Base-by-base conservation (phyloP, 2,329 filamentous ascomycete species). In the Epichloe coenophiala region DNA sequence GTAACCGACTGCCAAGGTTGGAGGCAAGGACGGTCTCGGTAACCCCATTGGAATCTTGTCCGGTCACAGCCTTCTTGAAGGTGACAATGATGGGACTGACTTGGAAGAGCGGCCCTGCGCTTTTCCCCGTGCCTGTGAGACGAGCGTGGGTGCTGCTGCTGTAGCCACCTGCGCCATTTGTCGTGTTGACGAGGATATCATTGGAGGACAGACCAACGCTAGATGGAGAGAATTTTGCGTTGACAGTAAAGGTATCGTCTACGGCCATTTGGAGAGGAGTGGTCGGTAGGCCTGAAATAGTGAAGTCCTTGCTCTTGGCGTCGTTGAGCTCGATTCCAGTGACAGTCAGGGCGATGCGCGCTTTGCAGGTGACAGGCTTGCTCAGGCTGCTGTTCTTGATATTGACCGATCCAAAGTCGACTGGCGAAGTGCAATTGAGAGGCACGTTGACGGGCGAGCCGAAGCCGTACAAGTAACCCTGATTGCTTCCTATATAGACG, bases 391-490 rank as follows among this genome's bases (percentile, higher is more conserved):
- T 56, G 13, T 60, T 63, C 13, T 67, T 66, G 37, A 77, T 61
- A 36, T 73, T 65, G 1, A 68, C 63, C 1, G 60, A 67, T 2
- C 73, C 73, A 55, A 80, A 78, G 21, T 70, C 65, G 27, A 70
- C 59, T 0, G 71, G 68, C 0, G 71, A 65, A 0, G 74, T 73
- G 57, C 77, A 81, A 58, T 78, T 76, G 2, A 81, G 62, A 0
- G 77, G 71, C 4, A 68, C 57, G 39, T 74, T 78, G 31, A 76
- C 73, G 0, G 77, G 75, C 0, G 75, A 74, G 1, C 77, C 77
- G 50, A 77, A 79, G 2, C 68, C 76, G 33, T 79, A 78, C 19
- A 81, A 58, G 50, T 64, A 71, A 3, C 77, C 78, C 23, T 65
- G 61, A 3, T 64, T 73, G 1, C 72, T 75, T 9, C 73, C 74